Evolutionary conservation across 2,329 filamentous ascomycete genomes (phyloP), one percentile per base, ranked within the genome.

Genomic region (Epichloe elymi): DNA sequence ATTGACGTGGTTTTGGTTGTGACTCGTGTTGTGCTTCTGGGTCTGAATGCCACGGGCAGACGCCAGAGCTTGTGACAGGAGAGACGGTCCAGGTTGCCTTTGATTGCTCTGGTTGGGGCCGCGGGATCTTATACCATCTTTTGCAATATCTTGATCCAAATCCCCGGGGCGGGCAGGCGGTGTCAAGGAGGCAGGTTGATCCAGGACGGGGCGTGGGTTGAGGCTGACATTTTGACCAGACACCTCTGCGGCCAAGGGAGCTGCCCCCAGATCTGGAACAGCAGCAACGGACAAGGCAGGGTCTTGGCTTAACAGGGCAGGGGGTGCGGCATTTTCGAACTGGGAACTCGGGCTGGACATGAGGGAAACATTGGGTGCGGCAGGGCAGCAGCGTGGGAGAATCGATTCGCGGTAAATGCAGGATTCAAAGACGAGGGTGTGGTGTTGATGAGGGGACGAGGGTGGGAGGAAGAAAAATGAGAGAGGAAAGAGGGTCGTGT

Each of bases 61-160:
- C 62, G 76, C 76, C 63, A 80, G 68, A 61, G 76, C 76, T 65
- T 79, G 74, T 54, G 74, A 73, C 65, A 80, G 70, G 59, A 80
- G 63, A 53, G 76, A 80, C 58, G 75, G 73, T 55, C 75, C 75
- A 61, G 66, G 67, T 59, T 72, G 68, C 39, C 52, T 49, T 36
- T 49, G 52, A 26, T 23, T 46, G 7, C 26, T 26, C 44, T 61
- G 72, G 67, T 59, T 69, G 68, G 57, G 69, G 66, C 56, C 65
- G 60, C 71, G 66, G 55, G 70, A 57, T 66, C 73, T 76, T 69
- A 74, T 75, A 71, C 72, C 53, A 41, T 55, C 53, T 38, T 35
- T 51, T 20, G 23, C 11, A 38, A 10, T 36, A 45, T 15, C 35
- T 14, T 49, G 42, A 12, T 53, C 53, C 30, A 48, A 10, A 15